Conservation (phyloP, 148 eudicot genomes). For the Camellia japonica region DNA sequence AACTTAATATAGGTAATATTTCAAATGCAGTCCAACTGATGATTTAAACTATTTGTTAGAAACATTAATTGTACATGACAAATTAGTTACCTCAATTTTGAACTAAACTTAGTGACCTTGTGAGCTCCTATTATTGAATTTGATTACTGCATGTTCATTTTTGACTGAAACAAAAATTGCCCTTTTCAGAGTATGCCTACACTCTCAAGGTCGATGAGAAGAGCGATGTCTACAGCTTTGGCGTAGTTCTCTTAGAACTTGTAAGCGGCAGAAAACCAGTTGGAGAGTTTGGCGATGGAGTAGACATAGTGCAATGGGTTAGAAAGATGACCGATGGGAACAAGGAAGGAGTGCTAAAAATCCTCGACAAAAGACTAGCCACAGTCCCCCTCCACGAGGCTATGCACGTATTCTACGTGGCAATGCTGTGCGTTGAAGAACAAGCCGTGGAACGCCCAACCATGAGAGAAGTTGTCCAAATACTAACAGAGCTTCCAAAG, state of each 20-base stretch:
- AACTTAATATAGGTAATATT: background rate
- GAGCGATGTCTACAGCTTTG: constrained; percentile 93
- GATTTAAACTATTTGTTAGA: background rate
- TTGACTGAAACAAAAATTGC: background rate
- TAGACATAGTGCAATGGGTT: constrained; percentile 96
- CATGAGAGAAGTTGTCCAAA: constrained; percentile 93
- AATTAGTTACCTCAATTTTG: background rate
- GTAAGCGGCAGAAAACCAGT: constrained; percentile 83
- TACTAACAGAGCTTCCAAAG: constrained; percentile 73
- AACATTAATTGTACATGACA: too few species aligned
- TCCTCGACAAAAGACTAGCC: constrained; percentile 75
- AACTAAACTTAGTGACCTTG: background rate
- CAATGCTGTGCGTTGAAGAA: constrained; percentile 92
- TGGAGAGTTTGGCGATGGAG: constrained; percentile 96
- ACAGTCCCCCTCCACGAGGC: constrained; percentile 83
- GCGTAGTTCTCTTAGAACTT: constrained; percentile 85
- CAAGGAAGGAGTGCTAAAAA: constrained; percentile 73
- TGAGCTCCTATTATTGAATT: background rate
- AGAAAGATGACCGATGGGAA: constrained; percentile 76
- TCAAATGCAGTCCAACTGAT: background rate
- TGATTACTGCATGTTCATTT: background rate
- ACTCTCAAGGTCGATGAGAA: constrained; percentile 93
- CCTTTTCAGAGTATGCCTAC: constrained; percentile 80
- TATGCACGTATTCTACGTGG: constrained; percentile 85
- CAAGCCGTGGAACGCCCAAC: constrained; percentile 92